A percentile compares a stretch with the other conserved stretches of the same genome.
Conservation (phyloP, 2,329 filamentous ascomycete genomes). For the Phialemonium atrogriseum region DNA sequence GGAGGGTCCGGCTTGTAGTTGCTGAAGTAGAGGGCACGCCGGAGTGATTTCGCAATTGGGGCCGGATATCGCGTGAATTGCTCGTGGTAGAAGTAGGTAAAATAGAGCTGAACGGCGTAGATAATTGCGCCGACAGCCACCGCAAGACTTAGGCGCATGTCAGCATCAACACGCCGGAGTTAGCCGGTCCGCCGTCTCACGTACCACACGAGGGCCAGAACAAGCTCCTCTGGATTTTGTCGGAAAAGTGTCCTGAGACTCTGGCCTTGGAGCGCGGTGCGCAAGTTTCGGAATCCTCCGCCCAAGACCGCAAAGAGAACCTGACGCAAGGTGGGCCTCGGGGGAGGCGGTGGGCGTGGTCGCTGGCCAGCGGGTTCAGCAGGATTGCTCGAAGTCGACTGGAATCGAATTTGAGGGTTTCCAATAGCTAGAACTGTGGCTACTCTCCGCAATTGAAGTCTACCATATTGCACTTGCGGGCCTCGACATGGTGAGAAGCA, state of each 20-base stretch:
- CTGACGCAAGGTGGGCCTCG: slow-evolving; percentile 16
- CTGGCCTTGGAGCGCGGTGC: slow-evolving; percentile 27
- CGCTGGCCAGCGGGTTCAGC: not conserved
- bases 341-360: slow-evolving; percentile 4
- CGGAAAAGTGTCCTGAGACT: slow-evolving; percentile 28
- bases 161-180: slow-evolving; percentile 10
- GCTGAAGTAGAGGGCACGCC: slow-evolving; percentile 79
- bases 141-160: slow-evolving; percentile 24
- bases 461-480: too few species aligned
- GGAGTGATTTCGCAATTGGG: slow-evolving; percentile 66
- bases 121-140: slow-evolving; percentile 21
- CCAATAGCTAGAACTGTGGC: too few species aligned
- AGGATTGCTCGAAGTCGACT: too few species aligned
- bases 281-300: slow-evolving; percentile 24
- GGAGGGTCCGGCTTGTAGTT: slow-evolving; percentile 68
- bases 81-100: slow-evolving; percentile 45
- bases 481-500: too few species aligned
- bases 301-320: slow-evolving; percentile 20
- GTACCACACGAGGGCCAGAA: slow-evolving; percentile 27
- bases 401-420: too few species aligned
- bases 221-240: slow-evolving; percentile 33
- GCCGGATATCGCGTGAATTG: slow-evolving; percentile 56
- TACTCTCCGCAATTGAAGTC: too few species aligned
- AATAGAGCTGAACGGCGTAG: slow-evolving; percentile 37
- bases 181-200: slow-evolving; percentile 5